A percentile compares a stretch with the other conserved stretches of the same genome.
Evolutionary conservation across 179 eudicot species (phyloP).

Genomic region (Drosera spatulata): DNA sequence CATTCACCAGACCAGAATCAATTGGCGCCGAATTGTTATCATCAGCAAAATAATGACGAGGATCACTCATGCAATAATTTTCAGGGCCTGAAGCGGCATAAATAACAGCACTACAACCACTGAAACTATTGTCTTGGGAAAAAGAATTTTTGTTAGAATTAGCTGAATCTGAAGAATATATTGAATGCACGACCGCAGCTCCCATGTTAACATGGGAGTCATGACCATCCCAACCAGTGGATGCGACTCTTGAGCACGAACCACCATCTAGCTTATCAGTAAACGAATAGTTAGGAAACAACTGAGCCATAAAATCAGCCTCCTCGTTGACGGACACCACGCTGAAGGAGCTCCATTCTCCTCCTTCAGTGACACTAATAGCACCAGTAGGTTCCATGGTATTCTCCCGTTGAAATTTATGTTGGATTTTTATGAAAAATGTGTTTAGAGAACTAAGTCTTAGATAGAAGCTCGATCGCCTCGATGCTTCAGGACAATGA

Average conservation of each 20-base stretch:
- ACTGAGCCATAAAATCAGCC: conserved; percentile 24
- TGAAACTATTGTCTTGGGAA: conserved; percentile 18
- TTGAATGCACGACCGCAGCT: conserved; percentile 6
- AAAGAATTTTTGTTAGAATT: conserved; percentile 20
- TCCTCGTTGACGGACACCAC: conserved; percentile 47
- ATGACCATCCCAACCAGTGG: conserved; percentile 7
- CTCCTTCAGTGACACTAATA: conserved; percentile 26
- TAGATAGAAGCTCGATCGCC: conserved; percentile 3
- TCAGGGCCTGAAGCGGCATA: conserved; percentile 17
- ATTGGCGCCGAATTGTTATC: conserved; percentile 14
- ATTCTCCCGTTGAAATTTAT: not conserved
- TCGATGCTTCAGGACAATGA: conserved; percentile 1
- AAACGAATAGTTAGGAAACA: conserved; percentile 18
- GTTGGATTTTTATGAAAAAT: not conserved
- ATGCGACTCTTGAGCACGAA: conserved; percentile 3
- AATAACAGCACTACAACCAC: conserved; percentile 4
- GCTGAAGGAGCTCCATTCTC: conserved; percentile 51
- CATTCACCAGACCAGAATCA: conserved; percentile 12
- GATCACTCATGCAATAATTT: conserved; percentile 11
- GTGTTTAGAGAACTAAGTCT: not conserved
- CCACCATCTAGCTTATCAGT: conserved; percentile 21
- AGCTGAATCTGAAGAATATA: conserved; percentile 15
- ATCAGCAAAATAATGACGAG: conserved; percentile 12
- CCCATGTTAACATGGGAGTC: conserved; percentile 1
- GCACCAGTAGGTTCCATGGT: not conserved